Conservation (phyloP, 441 rosid species). For the Mallotus japonicus region DNA sequence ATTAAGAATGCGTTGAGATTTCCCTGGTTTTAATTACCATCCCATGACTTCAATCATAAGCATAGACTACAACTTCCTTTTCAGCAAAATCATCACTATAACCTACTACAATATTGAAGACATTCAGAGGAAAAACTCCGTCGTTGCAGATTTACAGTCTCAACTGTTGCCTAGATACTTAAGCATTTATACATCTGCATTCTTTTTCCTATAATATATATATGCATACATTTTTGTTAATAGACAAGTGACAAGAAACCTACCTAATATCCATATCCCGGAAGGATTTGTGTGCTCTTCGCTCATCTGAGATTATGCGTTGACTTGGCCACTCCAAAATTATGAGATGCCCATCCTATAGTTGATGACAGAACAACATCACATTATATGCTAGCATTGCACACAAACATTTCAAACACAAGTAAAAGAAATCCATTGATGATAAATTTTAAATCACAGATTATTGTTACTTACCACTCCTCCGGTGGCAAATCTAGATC, state of each 20-base stretch:
- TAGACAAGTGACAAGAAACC: conserved; percentile 10
- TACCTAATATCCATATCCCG: conserved; percentile 94
- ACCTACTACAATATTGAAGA: background rate
- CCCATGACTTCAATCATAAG: background rate
- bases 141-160: background rate
- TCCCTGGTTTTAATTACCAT: no score
- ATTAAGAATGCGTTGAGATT: no score
- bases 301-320: conserved; percentile 67
- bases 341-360: conserved; percentile 86
- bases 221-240: background rate
- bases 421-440: background rate
- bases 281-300: conserved; percentile 79
- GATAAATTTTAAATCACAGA: background rate
- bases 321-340: conserved; percentile 88
- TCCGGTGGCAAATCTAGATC: conserved; percentile 84
- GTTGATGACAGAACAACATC: conserved; percentile 21
- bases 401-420: conserved; percentile 2
- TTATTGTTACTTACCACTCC: conserved; percentile 60
- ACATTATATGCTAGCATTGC: background rate
- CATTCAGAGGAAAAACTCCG: background rate
- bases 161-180: background rate
- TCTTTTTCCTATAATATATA: background rate
- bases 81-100: background rate
- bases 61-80: background rate
- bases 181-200: conserved; percentile 2